Evolutionary conservation across 2,329 filamentous ascomycete genomes (phyloP), one percentile per base, ranked within the genome.

Genomic region (Periconia sp.): DNA sequence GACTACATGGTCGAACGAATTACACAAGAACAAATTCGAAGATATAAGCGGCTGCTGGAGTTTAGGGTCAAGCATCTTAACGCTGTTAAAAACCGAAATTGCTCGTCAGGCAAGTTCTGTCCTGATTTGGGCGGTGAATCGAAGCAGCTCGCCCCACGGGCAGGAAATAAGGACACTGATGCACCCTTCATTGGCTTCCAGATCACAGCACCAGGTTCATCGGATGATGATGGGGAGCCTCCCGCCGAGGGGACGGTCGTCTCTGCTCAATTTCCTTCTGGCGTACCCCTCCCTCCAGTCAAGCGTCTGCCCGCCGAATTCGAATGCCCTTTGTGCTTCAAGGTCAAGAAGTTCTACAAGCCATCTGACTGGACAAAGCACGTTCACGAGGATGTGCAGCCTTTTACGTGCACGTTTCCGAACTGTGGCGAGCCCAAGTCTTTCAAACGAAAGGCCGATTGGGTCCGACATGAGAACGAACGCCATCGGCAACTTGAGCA

Each of bases 311-410:
- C 92, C 1, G 89, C 91, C 3, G 85, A 92, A 61, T 92, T 96
- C 48, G 92, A 96, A 73, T 96, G 92, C 56, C 86, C 88, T 25
- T 75, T 96, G 16, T 96, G 92, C 72, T 96, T 89, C 73, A 83
- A 86, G 56, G 80, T 85, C 38, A 95, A 94, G 76, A 89, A 85
- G 59, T 91, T 94, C 57, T 83, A 86, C 57, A 96, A 96, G 68
- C 92, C 91, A 12, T 96, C 91, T 0, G 92, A 96, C 69, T 96
- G 92, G 92, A 95, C 91, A 1, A 96, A 96, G 67, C 92, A 96
- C 62, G 89, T 96, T 1, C 89, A 95, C 57, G 92, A 96, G 70
- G 92, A 96, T 65, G 84, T 96, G 1, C 88, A 94, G 64, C 92
- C 92, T 0, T 96, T 96, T 57, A 95, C 89, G 3, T 96, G 92